These are phyloP conservation scores for Aspergillus olivimuriae DNA, from an alignment of 495 filamentous ascomycete genomes.

Conservation along the genomic window DNA sequence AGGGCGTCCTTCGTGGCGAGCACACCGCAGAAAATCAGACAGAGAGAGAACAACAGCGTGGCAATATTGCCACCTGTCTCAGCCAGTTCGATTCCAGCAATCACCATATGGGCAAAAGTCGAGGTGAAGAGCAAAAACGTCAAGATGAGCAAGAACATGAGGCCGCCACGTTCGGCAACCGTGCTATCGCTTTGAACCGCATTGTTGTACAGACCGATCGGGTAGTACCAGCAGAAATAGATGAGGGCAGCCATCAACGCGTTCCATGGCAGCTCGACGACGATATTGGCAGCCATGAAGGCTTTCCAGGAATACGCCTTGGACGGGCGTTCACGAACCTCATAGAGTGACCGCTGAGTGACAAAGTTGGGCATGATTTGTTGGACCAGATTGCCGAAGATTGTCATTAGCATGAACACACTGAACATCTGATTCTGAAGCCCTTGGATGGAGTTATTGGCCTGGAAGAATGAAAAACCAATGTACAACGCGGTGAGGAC, in stretches of 20 bases:
- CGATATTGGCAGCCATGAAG: conserved; percentile 55
- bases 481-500: neutral
- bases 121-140: conserved; percentile 42
- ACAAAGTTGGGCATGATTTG: conserved; percentile 67
- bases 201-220: conserved; percentile 48
- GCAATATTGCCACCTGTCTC: conserved; percentile 5
- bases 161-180: conserved; percentile 34
- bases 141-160: conserved; percentile 45
- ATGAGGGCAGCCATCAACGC: conserved; percentile 51
- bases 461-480: conserved; percentile 67
- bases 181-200: conserved; percentile 29
- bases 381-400: conserved; percentile 64
- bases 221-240: conserved; percentile 55
- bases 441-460: conserved; percentile 60
- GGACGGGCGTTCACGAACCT: conserved; percentile 69
- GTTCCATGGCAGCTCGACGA: conserved; percentile 61
- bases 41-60: conserved; percentile 1
- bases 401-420: conserved; percentile 71
- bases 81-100: conserved; percentile 47
- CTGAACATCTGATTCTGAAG: conserved; percentile 79
- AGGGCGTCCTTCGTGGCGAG: conserved; percentile 44
- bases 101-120: conserved; percentile 51
- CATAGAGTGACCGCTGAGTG: conserved; percentile 59
- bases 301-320: conserved; percentile 72
- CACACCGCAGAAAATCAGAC: conserved; percentile 25